Base-by-base conservation (phyloP, 2,329 filamentous ascomycete genomes). In the Fusarium continuum region DNA sequence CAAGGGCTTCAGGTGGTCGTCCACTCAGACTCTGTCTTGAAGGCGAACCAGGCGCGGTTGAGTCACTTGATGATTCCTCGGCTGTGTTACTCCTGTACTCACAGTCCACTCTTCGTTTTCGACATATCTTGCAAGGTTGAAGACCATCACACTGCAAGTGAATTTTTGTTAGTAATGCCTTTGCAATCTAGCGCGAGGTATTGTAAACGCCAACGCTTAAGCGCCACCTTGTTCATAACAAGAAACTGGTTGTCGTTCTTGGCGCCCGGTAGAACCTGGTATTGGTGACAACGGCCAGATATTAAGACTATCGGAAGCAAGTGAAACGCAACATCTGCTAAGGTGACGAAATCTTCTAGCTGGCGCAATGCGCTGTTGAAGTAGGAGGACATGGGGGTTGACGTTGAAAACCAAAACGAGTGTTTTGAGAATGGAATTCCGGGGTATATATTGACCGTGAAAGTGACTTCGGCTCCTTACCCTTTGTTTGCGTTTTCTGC, bases 401-500 rank as follows among this genome's bases (percentile, higher is more conserved):
- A 14, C 20, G 11, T 28, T 52, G 34, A 16, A 22, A 28, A 16
- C 34, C 11, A 9, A 29, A 22, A 5, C 22, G 17, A 25, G 16
- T 13, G 22, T 14, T 19, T n/a, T 17, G 32, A 9, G 23, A 38
- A 31, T 11, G n/a, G 34, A 11, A 26, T 6, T 8, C 26, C 23
- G 14, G 32, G 2, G 7, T 9, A 31, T 19, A 22, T 26, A 16
- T 13, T 23, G 7, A 17, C 14, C n/a, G 8, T 14, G 8, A 17
- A 28, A 14, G 6, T 20, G 8, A 9, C 14, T 4, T 23, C 17
- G 45, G 40, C 19, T 41, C 38, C 82, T 79, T 71, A 87, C 87
- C 80, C 89, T 90, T 76, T 89, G 87, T 73, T 90, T 90, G 61
- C 87, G 82, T 57, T 82, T 80, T 75, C 88, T 89, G 77, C 87